These are phyloP conservation scores for Trifolium repens DNA, from an alignment of 306 rosid genomes.

Conservation along the genomic window DNA sequence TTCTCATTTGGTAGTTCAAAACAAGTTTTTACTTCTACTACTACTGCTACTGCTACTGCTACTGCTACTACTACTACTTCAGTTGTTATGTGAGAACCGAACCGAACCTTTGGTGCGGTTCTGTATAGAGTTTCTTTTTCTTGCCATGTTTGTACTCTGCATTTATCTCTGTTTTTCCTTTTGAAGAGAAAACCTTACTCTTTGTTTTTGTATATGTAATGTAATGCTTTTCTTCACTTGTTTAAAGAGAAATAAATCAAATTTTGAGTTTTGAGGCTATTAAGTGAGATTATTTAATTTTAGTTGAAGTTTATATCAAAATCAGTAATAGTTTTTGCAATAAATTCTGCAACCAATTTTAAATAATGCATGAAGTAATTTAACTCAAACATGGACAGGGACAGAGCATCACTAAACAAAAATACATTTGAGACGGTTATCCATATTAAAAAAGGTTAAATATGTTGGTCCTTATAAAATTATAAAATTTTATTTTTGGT, in stretches of 20 bases:
- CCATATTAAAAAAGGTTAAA: too few species aligned
- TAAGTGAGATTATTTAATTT: background rate
- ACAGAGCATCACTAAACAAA: background rate
- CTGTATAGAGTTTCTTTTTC: conserved; percentile 1
- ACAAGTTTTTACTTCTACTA: too few species aligned
- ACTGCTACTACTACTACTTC: too few species aligned
- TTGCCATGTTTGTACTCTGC: background rate
- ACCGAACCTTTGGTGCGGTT: background rate
- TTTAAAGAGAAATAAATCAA: conserved; percentile 20
- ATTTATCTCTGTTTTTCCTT: background rate
- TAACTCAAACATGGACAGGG: background rate
- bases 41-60: too few species aligned
- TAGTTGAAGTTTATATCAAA: background rate
- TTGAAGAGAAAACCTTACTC: background rate
- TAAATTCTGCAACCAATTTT: background rate
- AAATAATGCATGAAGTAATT: background rate
- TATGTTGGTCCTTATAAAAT: too few species aligned
- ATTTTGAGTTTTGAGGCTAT: conserved; percentile 16
- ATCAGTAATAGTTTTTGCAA: background rate
- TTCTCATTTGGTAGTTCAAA: background rate
- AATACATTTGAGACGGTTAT: background rate
- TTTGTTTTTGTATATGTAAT: conserved; percentile 1
- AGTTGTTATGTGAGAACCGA: too few species aligned
- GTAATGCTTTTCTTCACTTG: background rate
- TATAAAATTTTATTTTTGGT: too few species aligned